phyloP scores from a whole-genome alignment of 139 green algal species.

The Pleodorina starrii region DNA sequence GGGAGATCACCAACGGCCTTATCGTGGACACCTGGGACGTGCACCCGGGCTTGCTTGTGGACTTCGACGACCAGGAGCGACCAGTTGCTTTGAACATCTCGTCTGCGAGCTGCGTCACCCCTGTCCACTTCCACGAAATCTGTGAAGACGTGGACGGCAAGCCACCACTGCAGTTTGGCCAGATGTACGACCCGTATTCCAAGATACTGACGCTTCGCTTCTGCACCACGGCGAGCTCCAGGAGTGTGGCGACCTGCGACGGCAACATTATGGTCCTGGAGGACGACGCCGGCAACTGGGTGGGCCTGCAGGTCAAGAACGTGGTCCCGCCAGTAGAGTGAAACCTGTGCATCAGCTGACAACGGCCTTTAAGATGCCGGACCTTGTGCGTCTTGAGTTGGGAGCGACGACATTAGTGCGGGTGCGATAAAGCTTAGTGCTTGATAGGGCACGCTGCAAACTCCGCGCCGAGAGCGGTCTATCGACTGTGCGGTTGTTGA shows the following conservation, averaged over 20 bases:
- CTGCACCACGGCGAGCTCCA: neutral
- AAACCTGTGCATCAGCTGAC: neutral
- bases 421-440: too few species aligned
- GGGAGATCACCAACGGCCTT: too few species aligned
- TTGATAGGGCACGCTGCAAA: too few species aligned
- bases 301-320: constrained; percentile 1
- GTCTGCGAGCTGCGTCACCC: neutral
- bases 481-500: too few species aligned
- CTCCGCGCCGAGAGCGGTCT: too few species aligned
- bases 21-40: constrained; percentile 18
- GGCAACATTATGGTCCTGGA: neutral
- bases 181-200: constrained; percentile 11
- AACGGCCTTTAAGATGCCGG: too few species aligned
- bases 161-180: constrained; percentile 4
- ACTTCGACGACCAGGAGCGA: constrained; percentile 15
- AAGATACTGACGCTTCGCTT: neutral
- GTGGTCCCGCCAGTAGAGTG: neutral
- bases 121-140: neutral
- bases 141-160: neutral
- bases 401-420: too few species aligned
- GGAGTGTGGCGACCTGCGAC: neutral
- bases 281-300: neutral
- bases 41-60: constrained; percentile 17
- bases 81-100: neutral
- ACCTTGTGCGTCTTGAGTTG: too few species aligned